phyloP scores from a whole-genome alignment of 2,329 filamentous ascomycete genomes.

The Phaeosphaeria sp. region DNA sequence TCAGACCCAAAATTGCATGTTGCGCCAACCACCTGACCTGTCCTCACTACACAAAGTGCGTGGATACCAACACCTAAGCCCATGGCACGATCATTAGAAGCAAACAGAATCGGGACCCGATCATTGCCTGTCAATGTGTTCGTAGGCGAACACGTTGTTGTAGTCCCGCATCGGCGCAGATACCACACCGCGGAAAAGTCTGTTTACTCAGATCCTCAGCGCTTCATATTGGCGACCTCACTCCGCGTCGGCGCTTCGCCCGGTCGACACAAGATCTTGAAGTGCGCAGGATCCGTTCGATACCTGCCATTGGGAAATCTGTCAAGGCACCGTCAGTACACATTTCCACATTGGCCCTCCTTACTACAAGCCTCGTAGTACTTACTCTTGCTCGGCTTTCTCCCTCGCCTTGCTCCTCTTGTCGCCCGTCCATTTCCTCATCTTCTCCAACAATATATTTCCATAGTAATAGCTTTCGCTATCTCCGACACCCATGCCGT shows the following conservation, averaged over 20 bases:
- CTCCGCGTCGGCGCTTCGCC: background rate
- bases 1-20: too few relatives aligned
- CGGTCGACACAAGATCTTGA: background rate
- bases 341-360: too few relatives aligned
- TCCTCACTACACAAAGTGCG: too few relatives aligned
- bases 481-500: constrained; percentile 24
- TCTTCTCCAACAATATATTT: constrained; percentile 26
- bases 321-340: background rate
- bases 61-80: too few relatives aligned
- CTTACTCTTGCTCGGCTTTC: constrained; percentile 23
- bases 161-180: background rate
- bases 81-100: too few relatives aligned
- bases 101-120: too few relatives aligned
- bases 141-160: background rate
- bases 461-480: constrained; percentile 24
- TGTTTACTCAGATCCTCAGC: background rate
- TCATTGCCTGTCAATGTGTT: too few relatives aligned
- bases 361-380: background rate
- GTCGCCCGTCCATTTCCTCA: constrained; percentile 26
- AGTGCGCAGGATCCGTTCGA: background rate
- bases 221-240: background rate
- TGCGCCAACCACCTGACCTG: too few relatives aligned
- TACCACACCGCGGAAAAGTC: background rate
- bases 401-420: constrained; percentile 23
- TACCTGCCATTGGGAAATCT: background rate